Base-by-base conservation (phyloP, 1,139 yeast species). In the Pichia sp. region DNA sequence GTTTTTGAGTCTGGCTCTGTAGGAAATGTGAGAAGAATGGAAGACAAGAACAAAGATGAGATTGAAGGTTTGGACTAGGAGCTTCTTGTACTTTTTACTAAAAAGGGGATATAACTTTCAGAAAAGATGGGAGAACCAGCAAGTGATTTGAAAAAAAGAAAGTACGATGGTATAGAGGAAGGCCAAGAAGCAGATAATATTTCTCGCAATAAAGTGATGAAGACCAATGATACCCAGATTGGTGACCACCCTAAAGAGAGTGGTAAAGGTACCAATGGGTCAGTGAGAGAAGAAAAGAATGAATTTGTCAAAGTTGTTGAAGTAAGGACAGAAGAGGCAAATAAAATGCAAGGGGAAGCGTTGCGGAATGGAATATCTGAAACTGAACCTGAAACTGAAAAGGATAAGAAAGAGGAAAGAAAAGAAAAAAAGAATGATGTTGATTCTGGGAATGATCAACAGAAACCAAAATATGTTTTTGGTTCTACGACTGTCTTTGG, bases 401-500 rank as follows among this genome's bases (percentile, higher is more conserved):
- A 32, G 13, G 36, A 32, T 10, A 13, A 32, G 36, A 13, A 32
- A 13, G 36, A 32, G 36, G 46, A 47, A 31, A 46, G 50, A 43
- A n/a, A 29, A 15, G 42, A 43, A 40, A 44, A 41, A 29, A 45
- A 47, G 11, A 38, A 52, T 32, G 42, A 44, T 6, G 8, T 10
- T 26, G 15, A 23, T 36, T 23, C 40, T n/a, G 26, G 16, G 19
- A 8, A 42, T 2, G 38, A 40, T 48, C 73, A 77, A 32, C 72
- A 72, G 58, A 30, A 38, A 48, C 73, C 77, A 32, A 72, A 72
- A 58, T 76, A 75, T 63, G 78, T 70, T 8, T 70, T 70, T 62
- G 73, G 73, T 2, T 57, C 82, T 7, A 70, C 80, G n/a, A 75
- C 79, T 2, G 65, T 83, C 1, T 85, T 85, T 70, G 81, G 76